Conservation (phyloP, 139 green algal genomes). For the Asterochloris erici region DNA sequence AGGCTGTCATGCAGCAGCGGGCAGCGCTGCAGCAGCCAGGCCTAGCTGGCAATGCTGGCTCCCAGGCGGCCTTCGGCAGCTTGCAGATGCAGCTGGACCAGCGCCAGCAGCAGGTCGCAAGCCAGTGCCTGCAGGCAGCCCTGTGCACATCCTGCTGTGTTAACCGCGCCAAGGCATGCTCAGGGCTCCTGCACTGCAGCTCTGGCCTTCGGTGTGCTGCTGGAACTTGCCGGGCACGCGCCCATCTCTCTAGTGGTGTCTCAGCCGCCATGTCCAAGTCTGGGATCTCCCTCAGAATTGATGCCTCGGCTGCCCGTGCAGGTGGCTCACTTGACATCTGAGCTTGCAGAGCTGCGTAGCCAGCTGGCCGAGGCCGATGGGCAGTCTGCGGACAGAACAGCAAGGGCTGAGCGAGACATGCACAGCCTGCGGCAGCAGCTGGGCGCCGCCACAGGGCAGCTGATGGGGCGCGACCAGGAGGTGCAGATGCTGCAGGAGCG, state of each 20-base stretch:
- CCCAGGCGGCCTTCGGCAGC: conserved; percentile 2
- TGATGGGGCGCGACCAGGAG: neutral
- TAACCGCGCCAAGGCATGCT: neutral
- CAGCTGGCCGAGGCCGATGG: conserved; percentile 3
- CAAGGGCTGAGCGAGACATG: conserved; percentile 4
- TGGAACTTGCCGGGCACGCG: neutral
- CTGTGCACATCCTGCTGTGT: neutral
- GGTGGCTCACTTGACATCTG: neutral
- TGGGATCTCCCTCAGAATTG: neutral
- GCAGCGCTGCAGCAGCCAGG: neutral
- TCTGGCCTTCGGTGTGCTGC: neutral
- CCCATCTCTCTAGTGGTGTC: neutral
- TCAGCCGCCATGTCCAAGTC: neutral
- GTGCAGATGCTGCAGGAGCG: no score
- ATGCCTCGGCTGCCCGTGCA: neutral
- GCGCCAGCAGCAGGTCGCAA: conserved; percentile 1
- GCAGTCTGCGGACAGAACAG: neutral
- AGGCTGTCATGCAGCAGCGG: conserved; percentile 38
- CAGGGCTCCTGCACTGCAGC: neutral
- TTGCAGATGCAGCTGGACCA: conserved; percentile 11
- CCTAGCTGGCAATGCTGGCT: neutral
- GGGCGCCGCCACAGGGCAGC: conserved; percentile 10
- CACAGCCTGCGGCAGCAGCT: no score
- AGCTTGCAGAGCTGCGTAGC: neutral
- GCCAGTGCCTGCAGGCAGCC: no score